Conservation (phyloP, 2,329 filamentous ascomycete genomes). For the Fusarium cicatricum region DNA sequence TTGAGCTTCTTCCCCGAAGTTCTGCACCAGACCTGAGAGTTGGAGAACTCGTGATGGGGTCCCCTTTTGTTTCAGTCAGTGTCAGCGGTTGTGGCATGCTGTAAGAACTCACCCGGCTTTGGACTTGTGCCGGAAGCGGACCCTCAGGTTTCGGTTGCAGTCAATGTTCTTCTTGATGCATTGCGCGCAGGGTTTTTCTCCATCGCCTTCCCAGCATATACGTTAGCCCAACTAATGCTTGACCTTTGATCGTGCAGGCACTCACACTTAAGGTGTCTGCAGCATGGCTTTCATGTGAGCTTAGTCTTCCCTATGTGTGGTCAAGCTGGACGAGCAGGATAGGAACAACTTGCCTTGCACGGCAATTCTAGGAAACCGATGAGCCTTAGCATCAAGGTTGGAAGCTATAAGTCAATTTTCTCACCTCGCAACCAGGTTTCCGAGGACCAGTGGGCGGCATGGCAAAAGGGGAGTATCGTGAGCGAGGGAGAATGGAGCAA, state of each 20-base stretch:
- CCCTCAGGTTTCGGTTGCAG: constrained; percentile 25
- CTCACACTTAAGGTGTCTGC: constrained; percentile 32
- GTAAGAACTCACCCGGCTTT: constrained; percentile 15
- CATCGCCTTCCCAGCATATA: constrained; percentile 31
- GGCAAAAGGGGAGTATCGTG: not conserved
- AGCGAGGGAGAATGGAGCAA: not conserved
- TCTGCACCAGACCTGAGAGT: constrained; percentile 25
- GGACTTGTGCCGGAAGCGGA: constrained; percentile 26
- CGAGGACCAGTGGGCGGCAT: constrained; percentile 29
- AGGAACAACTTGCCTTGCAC: constrained; percentile 25
- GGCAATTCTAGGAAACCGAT: constrained; percentile 26
- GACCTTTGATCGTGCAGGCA: not conserved
- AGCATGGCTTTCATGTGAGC: not conserved
- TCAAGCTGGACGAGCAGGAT: not conserved
- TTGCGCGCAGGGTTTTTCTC: constrained; percentile 27
- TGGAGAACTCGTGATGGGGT: constrained; percentile 22
- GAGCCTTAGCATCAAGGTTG: constrained; percentile 1
- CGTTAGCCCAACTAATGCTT: not conserved
- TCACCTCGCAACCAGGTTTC: constrained; percentile 29
- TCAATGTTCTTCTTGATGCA: constrained; percentile 26
- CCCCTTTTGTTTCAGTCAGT: constrained; percentile 15
- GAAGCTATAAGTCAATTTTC: not conserved
- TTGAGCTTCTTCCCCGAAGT: constrained; percentile 28
- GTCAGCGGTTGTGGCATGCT: not conserved
- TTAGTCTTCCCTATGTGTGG: constrained; percentile 1